Conservation (phyloP, 208 protist species). For the Crithidia mellificae region DNA sequence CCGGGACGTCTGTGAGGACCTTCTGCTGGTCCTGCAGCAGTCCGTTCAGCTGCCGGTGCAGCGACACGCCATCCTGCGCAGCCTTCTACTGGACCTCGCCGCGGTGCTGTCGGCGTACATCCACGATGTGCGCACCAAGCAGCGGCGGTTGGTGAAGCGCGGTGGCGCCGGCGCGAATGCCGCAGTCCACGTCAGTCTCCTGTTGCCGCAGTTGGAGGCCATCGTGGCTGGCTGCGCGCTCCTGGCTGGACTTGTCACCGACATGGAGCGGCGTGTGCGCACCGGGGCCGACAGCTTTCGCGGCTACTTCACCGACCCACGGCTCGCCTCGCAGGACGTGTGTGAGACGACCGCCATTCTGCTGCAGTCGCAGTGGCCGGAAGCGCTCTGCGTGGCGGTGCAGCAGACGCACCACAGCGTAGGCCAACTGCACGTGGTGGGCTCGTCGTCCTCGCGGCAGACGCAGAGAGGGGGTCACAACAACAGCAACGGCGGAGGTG, state of each 20-base stretch:
- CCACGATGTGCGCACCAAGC: slow-evolving; percentile 13
- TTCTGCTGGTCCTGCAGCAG: slow-evolving; percentile 49
- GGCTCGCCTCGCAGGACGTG: slow-evolving; percentile 30
- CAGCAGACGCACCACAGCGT: slow-evolving; percentile 30
- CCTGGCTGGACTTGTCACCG: slow-evolving; percentile 56
- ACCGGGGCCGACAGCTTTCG: slow-evolving; percentile 60
- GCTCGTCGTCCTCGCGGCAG: too few species aligned
- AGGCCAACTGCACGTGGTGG: slow-evolving; percentile 18
- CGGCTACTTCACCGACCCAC: slow-evolving; percentile 63
- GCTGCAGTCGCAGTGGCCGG: slow-evolving; percentile 27
- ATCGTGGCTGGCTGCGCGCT: slow-evolving; percentile 49
- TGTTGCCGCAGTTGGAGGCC: slow-evolving; percentile 30
- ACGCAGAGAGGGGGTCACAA: too few species aligned
- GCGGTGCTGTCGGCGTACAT: slow-evolving; percentile 36
- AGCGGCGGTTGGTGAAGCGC: not conserved
- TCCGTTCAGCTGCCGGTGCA: slow-evolving; percentile 58
- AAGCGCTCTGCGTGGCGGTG: slow-evolving; percentile 25
- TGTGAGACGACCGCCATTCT: slow-evolving; percentile 2
- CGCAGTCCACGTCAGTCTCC: not conserved
- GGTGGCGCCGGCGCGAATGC: not conserved
- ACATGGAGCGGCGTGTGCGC: slow-evolving; percentile 74
- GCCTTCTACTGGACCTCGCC: slow-evolving; percentile 61
- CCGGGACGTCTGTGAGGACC: slow-evolving; percentile 32
- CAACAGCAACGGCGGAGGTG: too few species aligned
- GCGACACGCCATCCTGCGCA: slow-evolving; percentile 60